Percentiles rank a stretch among this genome's conserved stretches.
Conservation (phyloP, 129 eudicot species). For the Artemisia argyi region DNA sequence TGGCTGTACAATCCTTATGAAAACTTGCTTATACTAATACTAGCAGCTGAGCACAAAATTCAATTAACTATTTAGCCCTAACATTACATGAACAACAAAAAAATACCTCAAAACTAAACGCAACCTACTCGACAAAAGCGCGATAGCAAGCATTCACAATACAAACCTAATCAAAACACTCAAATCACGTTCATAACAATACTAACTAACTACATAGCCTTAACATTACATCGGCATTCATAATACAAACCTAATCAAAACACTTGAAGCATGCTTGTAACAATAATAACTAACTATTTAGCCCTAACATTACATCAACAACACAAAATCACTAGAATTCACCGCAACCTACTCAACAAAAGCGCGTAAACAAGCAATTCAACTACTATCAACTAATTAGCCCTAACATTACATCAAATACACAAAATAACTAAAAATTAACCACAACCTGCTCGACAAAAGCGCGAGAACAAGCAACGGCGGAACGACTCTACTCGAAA, state of each 20-base stretch:
- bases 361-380: slow-evolving; percentile 62
- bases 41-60: too few species aligned
- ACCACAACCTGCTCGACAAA: slow-evolving; percentile 67
- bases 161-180: too few species aligned
- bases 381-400: slow-evolving; percentile 5
- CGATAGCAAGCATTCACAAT: too few species aligned
- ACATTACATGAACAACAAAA: not conserved
- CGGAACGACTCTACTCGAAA: slow-evolving; percentile 58
- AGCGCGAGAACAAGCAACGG: slow-evolving; percentile 83
- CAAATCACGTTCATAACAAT: too few species aligned
- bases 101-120: too few species aligned
- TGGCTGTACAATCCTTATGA: too few species aligned
- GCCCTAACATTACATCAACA: not conserved
- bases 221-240: not conserved
- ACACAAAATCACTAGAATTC: not conserved
- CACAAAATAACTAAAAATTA: not conserved
- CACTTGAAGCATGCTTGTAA: slow-evolving; percentile 39
- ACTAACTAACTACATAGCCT: not conserved
- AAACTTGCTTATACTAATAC: too few species aligned
- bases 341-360: slow-evolving; percentile 64
- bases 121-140: too few species aligned
- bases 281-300: slow-evolving; percentile 2
- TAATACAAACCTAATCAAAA: not conserved
- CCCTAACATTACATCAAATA: not conserved
- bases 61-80: not conserved